Conservation (phyloP, 78 protist species). For the Chrysochromulina parva region DNA sequence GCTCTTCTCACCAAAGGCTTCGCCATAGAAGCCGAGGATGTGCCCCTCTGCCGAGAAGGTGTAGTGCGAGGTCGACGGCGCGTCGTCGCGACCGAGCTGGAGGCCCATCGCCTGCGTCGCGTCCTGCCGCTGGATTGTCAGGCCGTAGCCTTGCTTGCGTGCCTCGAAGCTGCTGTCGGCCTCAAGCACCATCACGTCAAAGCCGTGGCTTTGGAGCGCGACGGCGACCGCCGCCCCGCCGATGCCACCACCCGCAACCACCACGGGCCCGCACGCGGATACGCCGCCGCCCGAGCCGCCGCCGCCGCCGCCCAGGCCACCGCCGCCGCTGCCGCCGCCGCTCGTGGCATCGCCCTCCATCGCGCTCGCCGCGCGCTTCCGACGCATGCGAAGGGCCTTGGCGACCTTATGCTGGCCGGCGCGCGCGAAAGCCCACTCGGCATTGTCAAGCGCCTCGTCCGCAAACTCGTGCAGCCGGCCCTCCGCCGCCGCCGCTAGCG, state of each 20-base stretch:
- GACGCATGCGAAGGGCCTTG: neutral
- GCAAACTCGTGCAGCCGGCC: neutral
- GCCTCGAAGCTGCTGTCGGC: neutral
- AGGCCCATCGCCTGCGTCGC: constrained; percentile 26
- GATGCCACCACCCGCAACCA: constrained; percentile 3
- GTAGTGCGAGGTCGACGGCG: constrained; percentile 32
- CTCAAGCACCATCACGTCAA: neutral
- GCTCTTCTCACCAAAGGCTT: constrained; percentile 1
- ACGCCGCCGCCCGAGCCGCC: neutral
- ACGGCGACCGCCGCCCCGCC: neutral
- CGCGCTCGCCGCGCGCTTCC: neutral
- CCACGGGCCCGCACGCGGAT: neutral
- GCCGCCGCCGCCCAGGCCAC: neutral
- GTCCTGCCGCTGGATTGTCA: constrained; percentile 26
- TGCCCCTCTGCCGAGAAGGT: constrained; percentile 25
- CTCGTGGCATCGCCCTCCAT: neutral
- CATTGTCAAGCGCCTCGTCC: neutral
- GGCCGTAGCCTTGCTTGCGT: constrained; percentile 29
- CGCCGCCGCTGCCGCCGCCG: neutral
- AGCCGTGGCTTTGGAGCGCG: constrained; percentile 2
- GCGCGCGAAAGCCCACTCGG: neutral
- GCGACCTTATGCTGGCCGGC: neutral
- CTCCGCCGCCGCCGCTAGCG: neutral
- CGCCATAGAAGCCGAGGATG: constrained; percentile 35
- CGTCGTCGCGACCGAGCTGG: neutral